phyloP scores from a whole-genome alignment of 2,329 filamentous ascomycete species.

The Colletotrichum spinosum region DNA sequence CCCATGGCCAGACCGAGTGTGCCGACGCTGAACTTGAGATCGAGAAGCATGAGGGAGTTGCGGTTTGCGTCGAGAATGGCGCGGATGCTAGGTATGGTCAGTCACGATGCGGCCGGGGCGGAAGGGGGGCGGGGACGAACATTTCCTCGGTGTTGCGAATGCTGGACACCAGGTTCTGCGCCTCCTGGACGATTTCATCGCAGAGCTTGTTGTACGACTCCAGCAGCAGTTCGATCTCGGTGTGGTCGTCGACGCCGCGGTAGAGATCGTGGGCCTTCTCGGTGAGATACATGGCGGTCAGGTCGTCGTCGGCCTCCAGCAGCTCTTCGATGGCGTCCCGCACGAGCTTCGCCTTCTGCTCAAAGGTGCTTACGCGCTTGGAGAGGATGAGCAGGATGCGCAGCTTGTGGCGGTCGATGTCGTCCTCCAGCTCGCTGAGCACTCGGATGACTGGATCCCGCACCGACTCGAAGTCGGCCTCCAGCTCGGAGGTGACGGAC shows the following conservation, averaged over 20 bases:
- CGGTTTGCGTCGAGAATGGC: conserved; percentile 98
- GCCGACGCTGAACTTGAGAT: conserved; percentile 95
- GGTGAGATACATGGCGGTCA: conserved; percentile 94
- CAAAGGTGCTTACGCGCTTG: conserved; percentile 95
- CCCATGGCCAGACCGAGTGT: conserved; percentile 95
- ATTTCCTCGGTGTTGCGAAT: conserved; percentile 99
- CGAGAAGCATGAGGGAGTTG: conserved; percentile 96
- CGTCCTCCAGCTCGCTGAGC: conserved; percentile 90
- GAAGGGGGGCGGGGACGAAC: conserved; percentile 62
- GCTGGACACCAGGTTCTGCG: conserved; percentile 90
- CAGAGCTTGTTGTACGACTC: conserved; percentile 98
- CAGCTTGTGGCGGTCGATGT: conserved; percentile 95
- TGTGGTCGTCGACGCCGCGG: conserved; percentile 86
- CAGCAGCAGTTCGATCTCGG: conserved; percentile 95
- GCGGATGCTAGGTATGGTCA: conserved; percentile 73
- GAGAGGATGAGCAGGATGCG: conserved; percentile 91
- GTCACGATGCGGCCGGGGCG: conserved; percentile 40
- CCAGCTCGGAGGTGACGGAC: conserved; percentile 90
- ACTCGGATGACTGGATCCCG: conserved; percentile 92
- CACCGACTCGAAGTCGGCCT: conserved; percentile 94
- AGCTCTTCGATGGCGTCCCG: conserved; percentile 95
- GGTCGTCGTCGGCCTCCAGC: conserved; percentile 94
- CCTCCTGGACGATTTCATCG: conserved; percentile 97
- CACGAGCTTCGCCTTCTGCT: conserved; percentile 95
- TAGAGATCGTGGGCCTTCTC: conserved; percentile 83